phyloP scores from a whole-genome alignment of 305 asterid genomes.

The Andrographis paniculata region DNA sequence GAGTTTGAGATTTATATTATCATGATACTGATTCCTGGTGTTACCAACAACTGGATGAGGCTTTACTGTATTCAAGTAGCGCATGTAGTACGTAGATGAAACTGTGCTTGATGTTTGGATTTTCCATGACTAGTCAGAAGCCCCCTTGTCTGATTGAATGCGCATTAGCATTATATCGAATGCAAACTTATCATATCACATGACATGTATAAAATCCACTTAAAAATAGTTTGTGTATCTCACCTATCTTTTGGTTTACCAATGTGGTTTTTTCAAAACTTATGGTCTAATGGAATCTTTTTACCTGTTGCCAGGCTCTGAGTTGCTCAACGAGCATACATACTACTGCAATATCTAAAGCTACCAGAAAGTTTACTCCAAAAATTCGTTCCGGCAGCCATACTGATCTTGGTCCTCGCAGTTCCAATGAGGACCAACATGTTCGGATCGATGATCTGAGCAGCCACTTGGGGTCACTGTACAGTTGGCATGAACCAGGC shows the following conservation, averaged over 20 bases:
- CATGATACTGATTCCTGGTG: too few species aligned
- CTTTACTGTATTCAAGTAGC: too few species aligned
- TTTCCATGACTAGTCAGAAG: too few species aligned
- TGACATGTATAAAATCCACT: slow-evolving; percentile 2
- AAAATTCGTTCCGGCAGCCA: slow-evolving; percentile 71
- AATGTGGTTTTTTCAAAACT: not conserved
- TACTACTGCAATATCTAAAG: not conserved
- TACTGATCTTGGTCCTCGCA: slow-evolving; percentile 77
- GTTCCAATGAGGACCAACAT: slow-evolving; percentile 75
- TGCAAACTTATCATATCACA: too few species aligned
- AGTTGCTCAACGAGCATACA: slow-evolving; percentile 49
- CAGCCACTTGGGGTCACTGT: slow-evolving; percentile 45
- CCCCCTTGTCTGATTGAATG: too few species aligned
- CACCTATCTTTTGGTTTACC: not conserved
- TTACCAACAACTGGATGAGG: too few species aligned
- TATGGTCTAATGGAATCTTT: slow-evolving; percentile 13
- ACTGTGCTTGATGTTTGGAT: too few species aligned
- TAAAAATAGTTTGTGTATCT: not conserved
- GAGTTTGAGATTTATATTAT: too few species aligned
- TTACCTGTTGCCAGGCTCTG: slow-evolving; percentile 31
- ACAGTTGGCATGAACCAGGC: slow-evolving; percentile 56
- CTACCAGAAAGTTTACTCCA: slow-evolving; percentile 33
- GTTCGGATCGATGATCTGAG: slow-evolving; percentile 66
- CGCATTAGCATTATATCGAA: too few species aligned
- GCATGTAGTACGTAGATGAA: too few species aligned